Evolutionary conservation across 2,329 filamentous ascomycete genomes (phyloP).

Genomic region (Cryphonectria radicalis): DNA sequence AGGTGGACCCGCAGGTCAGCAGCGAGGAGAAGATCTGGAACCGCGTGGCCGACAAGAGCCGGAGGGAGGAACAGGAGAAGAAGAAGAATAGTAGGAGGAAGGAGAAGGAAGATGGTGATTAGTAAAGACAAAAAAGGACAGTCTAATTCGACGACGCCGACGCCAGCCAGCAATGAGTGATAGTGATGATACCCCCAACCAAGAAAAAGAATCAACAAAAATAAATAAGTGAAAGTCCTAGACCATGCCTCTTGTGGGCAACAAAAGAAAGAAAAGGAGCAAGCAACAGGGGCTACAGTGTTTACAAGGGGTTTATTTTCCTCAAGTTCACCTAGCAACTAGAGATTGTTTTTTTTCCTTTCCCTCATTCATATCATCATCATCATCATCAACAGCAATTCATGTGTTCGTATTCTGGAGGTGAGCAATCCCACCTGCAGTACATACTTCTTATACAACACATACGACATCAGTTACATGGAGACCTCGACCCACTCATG

Average conservation of each 20-base stretch:
- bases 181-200: conserved; percentile 19
- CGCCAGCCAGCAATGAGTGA: background rate
- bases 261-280: background rate
- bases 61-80: conserved; percentile 16
- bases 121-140: conserved; percentile 10
- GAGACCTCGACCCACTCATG: background rate
- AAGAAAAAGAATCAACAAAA: background rate
- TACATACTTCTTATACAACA: background rate
- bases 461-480: background rate
- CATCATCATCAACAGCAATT: background rate
- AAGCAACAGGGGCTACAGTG: background rate
- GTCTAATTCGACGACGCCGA: background rate
- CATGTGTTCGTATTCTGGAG: background rate
- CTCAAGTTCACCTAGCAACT: too few relatives aligned
- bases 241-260: background rate
- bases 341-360: too few relatives aligned
- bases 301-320: too few relatives aligned
- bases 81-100: conserved; percentile 10
- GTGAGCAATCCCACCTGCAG: background rate
- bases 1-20: conserved; percentile 44
- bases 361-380: background rate
- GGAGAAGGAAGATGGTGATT: conserved; percentile 4
- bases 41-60: conserved; percentile 24
- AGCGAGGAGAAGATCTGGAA: conserved; percentile 27
- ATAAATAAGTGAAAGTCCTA: background rate